Conservation (phyloP, 2,329 filamentous ascomycete genomes). For the Aspergillus tamarii region DNA sequence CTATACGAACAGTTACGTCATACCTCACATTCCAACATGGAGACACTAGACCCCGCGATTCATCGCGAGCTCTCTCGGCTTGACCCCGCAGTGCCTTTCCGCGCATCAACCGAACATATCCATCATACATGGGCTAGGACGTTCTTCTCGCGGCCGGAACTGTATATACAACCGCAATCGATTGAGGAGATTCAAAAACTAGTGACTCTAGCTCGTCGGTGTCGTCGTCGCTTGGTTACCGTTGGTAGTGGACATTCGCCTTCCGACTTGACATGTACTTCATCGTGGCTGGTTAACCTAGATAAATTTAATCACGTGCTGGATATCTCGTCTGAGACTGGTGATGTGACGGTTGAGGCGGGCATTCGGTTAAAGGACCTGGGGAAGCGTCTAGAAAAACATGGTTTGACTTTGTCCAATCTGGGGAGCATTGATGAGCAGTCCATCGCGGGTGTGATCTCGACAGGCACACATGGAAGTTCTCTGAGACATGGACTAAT, state of each 20-base stretch:
- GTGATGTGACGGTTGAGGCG: constrained; percentile 77
- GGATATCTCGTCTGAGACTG: constrained; percentile 66
- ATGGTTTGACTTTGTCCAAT: constrained; percentile 85
- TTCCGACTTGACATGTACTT: constrained; percentile 88
- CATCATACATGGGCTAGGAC: constrained; percentile 96
- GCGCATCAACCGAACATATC: constrained; percentile 69
- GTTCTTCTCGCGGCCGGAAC: constrained; percentile 84
- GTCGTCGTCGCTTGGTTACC: constrained; percentile 78
- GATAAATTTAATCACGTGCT: constrained; percentile 78
- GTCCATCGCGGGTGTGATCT: constrained; percentile 87
- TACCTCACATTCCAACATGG: constrained; percentile 6
- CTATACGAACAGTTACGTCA: background rate
- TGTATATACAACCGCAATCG: constrained; percentile 83
- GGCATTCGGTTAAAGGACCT: constrained; percentile 81
- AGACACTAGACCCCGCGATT: constrained; percentile 50
- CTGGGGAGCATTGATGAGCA: constrained; percentile 94
- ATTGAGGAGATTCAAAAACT: constrained; percentile 81
- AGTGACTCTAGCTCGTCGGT: constrained; percentile 77
- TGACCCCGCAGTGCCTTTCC: constrained; percentile 72
- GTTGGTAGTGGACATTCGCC: constrained; percentile 94
- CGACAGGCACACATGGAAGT: constrained; percentile 91
- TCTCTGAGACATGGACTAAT: constrained; percentile 82
- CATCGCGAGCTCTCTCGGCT: constrained; percentile 60
- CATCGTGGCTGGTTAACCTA: constrained; percentile 91
- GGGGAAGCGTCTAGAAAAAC: constrained; percentile 70